Conservation (phyloP, 495 filamentous ascomycete genomes). For the Daldinia childiae region DNA sequence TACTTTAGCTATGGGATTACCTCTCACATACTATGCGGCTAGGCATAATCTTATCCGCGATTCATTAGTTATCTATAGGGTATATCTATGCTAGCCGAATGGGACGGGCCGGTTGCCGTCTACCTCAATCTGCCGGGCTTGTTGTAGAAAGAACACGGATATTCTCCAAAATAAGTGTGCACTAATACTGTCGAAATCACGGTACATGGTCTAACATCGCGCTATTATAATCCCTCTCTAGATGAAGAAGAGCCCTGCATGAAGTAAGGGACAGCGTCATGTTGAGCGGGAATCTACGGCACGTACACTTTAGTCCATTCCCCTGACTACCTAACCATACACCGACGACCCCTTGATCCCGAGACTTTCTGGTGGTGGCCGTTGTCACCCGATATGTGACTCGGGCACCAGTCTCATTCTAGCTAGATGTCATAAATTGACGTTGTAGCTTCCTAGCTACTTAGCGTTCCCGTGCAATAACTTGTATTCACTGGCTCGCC, state of each 20-base stretch:
- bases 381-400: conserved; percentile 11
- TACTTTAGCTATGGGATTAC: conserved; percentile 3
- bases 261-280: conserved; percentile 38
- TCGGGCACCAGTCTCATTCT: conserved; percentile 12
- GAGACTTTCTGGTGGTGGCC: conserved; percentile 4
- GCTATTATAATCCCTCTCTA: conserved; percentile 15
- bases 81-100: conserved; percentile 29
- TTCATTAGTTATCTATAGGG: conserved; percentile 5
- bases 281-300: conserved; percentile 34
- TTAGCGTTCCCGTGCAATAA: conserved; percentile 1
- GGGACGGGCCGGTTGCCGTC: conserved; percentile 41
- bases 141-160: conserved; percentile 19
- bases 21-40: conserved; percentile 3
- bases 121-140: conserved; percentile 31
- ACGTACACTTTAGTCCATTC: conserved; percentile 12
- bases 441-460: neutral
- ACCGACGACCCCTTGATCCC: neutral
- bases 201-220: conserved; percentile 17
- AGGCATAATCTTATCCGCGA: neutral
- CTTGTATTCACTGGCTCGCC: conserved; percentile 11
- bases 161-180: conserved; percentile 4
- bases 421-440: neutral
- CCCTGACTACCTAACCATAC: neutral
- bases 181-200: conserved; percentile 2
- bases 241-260: conserved; percentile 29